Base-by-base conservation (phyloP, 2,329 filamentous ascomycete species). In the Ophiosphaerella narmari region DNA sequence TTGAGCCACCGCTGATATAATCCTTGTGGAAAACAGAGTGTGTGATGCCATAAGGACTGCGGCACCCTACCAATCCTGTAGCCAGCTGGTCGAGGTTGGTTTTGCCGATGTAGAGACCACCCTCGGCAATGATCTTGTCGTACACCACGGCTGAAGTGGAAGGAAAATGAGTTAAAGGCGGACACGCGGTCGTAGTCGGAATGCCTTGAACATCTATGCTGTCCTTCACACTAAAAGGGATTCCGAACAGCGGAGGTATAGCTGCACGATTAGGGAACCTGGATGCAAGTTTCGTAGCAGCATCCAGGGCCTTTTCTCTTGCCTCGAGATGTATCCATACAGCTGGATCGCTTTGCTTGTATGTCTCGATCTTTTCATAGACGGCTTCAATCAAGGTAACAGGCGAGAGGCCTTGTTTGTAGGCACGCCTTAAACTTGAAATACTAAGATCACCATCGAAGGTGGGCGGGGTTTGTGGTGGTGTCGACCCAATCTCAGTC, bases 21-120 rank as follows among this genome's bases (percentile, higher is more conserved):
- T 76, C 68, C 34, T 72, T 68, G 58, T 77, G 68, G 63, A 75
- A 83, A 0, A 82, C 74, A 46, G 81, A 84, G 18, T 79, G 75
- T 1, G 82, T 79, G 16, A 76, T 78, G 2, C 83, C 84, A 53
- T 81, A 85, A 0, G 83, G 81, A 1, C 81, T 84, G 23, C 83
- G 78, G 39, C 80, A 82, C 13, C 83, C 84, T 11, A 79, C 81
- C 2, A 86, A 74, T 0, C 84, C 84, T 0, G 83, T 86, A 2
- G 83, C 84, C 4, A 86, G 75, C 65, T 86, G 83, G 61, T 87
- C 84, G 46, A 86, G 75, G 54, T 85, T 86, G 0, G 79, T 76
- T 62, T 86, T 86, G 31, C 82, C 83, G 3, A 86, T 73, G 40
- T 86, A 80, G 5, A 86, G 73, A 1, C 80, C 83, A 2, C 83